phyloP scores from a whole-genome alignment of 495 filamentous ascomycete species.

The Neurospora hispaniola region DNA sequence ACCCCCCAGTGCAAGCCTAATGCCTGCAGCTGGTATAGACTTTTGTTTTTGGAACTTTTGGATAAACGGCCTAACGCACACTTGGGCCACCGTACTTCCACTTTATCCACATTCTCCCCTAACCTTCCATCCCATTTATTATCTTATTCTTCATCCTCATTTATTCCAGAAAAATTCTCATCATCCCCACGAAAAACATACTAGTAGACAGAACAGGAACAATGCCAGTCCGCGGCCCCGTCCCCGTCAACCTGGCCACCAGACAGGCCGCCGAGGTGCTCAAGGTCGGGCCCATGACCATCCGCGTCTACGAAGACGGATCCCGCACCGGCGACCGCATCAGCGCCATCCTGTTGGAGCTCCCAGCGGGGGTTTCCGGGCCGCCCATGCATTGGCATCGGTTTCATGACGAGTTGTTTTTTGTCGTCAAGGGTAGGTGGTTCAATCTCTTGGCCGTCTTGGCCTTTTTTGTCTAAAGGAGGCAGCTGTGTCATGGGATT shows the following conservation, averaged over 20 bases:
- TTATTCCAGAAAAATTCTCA: too few species aligned
- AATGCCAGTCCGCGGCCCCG: constrained; percentile 22
- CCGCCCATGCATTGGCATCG: constrained; percentile 32
- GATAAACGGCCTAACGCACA: too few species aligned
- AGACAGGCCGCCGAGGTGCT: constrained; percentile 19
- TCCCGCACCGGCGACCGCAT: constrained; percentile 36
- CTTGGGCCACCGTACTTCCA: not conserved
- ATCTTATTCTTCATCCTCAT: too few species aligned
- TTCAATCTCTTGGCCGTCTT: too few species aligned
- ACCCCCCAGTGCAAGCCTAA: too few species aligned
- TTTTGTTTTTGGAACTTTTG: not conserved
- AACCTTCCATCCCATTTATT: not conserved
- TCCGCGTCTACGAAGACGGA: constrained; percentile 23
- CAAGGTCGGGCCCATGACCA: constrained; percentile 21
- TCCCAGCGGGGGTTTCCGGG: constrained; percentile 36
- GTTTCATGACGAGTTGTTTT: constrained; percentile 47
- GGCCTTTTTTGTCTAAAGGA: not conserved
- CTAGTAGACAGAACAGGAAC: not conserved
- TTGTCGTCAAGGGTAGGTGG: constrained; percentile 37
- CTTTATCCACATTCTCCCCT: not conserved
- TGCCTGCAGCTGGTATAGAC: too few species aligned
- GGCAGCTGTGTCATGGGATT: not conserved
- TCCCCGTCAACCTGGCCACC: constrained; percentile 16
- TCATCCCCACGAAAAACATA: not conserved
- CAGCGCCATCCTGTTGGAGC: constrained; percentile 33